Conservation (phyloP, 2,329 filamentous ascomycete species). For the Exophiala oligosperma region DNA sequence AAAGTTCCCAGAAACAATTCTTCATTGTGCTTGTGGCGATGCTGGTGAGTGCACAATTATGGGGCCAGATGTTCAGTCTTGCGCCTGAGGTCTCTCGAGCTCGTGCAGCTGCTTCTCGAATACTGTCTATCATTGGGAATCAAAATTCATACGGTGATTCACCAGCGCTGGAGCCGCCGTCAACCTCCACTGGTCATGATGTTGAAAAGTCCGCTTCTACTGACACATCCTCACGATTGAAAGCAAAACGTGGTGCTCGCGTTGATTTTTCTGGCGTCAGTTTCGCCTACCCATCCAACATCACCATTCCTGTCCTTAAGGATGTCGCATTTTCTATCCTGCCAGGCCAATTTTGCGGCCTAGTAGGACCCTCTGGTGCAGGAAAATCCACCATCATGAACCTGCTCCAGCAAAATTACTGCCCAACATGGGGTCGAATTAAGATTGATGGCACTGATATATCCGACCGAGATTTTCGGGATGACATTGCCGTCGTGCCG, state of each 20-base stretch:
- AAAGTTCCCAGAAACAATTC: conserved; percentile 74
- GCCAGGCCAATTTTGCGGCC: conserved; percentile 51
- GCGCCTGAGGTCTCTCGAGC: conserved; percentile 72
- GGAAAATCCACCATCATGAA: conserved; percentile 93
- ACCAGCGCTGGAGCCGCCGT: too few species aligned
- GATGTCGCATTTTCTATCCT: conserved; percentile 59
- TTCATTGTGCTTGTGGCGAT: conserved; percentile 46
- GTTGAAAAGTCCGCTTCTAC: too few species aligned
- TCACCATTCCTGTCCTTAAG: conserved; percentile 67
- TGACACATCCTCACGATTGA: too few species aligned
- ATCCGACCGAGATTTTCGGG: conserved; percentile 81
- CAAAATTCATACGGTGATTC: too few species aligned
- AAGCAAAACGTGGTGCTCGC: neutral
- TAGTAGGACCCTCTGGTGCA: conserved; percentile 88
- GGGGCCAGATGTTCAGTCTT: conserved; percentile 36
- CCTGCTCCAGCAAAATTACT: conserved; percentile 89
- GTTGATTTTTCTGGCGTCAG: conserved; percentile 57
- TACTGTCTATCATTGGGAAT: conserved; percentile 63
- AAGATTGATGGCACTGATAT: conserved; percentile 82
- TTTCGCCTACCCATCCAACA: conserved; percentile 85
- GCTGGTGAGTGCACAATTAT: conserved; percentile 37
- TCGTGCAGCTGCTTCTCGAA: conserved; percentile 73
- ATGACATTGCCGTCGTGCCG: conserved; percentile 78
- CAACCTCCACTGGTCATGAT: too few species aligned
- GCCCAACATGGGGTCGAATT: conserved; percentile 74